Evolutionary conservation across 2,329 filamentous ascomycete genomes (phyloP), one percentile per base, ranked within the genome.

Genomic region (Hortaea werneckii): DNA sequence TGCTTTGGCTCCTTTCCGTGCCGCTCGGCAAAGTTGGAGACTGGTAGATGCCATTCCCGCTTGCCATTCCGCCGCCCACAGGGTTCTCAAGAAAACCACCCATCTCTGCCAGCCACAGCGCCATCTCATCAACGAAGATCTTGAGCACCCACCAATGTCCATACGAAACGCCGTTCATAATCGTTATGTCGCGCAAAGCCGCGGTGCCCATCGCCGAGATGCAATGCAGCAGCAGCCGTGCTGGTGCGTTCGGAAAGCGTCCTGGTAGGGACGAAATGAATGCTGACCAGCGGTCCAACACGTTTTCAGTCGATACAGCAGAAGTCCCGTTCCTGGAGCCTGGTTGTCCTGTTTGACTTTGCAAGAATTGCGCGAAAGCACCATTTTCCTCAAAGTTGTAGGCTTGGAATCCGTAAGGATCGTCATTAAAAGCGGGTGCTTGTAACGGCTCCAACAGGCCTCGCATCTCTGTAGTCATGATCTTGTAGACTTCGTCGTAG

Each of bases 61-160:
- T 43, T 11, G 20, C 27, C 11, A 30, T 8, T 11, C 13, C 44
- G 27, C 37, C 43, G 13, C 38, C 46, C 20, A 43, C 37, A 5
- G 49, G 42, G 8, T 49, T 42, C 13, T 44, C 46, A 71, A 95
- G 81, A 61, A 95, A 95, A 0, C 90, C 90, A 42, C 89, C 90
- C 57, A 89, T 82, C 58, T 94, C 87, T 0, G 87, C 87, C 54
- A 95, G 73, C 76, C 94, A 95, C 46, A 84, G 76, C 42, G 88
- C 80, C 86, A 94, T 94, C 68, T 96, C 90, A 59, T 95, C 89
- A 43, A 95, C 78, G 75, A 90, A 96, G 47, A 90, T 89, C 63
- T 95, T 95, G 3, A 88, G 88, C 47, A 95, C 85, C 86, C 86
- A 92, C 87, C 87, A 94, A 5, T 85, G 82, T n/a, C 85, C 83